Evolutionary conservation across 2,329 filamentous ascomycete genomes (phyloP), one percentile per base, ranked within the genome.

Genomic region (Alternaria solani): DNA sequence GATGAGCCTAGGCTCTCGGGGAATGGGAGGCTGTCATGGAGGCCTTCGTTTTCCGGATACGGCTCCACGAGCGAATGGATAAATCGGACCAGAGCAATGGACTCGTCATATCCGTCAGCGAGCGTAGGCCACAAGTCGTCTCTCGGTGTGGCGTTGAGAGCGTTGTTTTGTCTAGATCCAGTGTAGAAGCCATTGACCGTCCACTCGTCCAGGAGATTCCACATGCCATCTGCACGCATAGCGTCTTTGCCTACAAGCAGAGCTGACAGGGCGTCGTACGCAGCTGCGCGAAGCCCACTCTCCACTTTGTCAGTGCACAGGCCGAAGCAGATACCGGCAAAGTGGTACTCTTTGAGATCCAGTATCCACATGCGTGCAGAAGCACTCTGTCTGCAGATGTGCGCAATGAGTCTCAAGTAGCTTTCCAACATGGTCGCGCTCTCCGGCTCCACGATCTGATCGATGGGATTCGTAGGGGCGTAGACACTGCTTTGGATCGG

Each of bases 361-460:
- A 96, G 81, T 60, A 98, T 84, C 83, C 90, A 97, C 34, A 86
- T 81, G 51, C 94, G 87, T 1, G 93, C 91, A 20, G 84, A 82
- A 59, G 86, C 83, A 72, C 92, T 97, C 73, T 94, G 88, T 23
- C 86, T 84, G 63, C 90, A 89, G 9, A 99, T 83, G 76, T 96
- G 93, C 4, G 92, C 88, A 69, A 97, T 91, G 5, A 99, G 85
- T 30, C 94, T 89, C 53, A 99, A 84, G 75, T 98, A 98, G 69
- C 93, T 94, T 74, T 97, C 93, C 28, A 99, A 84, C 92, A 99
- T 97, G 80, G 97, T 91, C n/a, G 91, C 89, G 41, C 92, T 96
- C 77, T 99, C 96, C 4, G 93, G 92, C 74, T 97, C 94, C 28
- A 96, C 93, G 61, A 92, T 88, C 56, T 80, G 80, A 39, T 79